Conservation (phyloP, 2,329 filamentous ascomycete species). For the Elsinoe ampelina region DNA sequence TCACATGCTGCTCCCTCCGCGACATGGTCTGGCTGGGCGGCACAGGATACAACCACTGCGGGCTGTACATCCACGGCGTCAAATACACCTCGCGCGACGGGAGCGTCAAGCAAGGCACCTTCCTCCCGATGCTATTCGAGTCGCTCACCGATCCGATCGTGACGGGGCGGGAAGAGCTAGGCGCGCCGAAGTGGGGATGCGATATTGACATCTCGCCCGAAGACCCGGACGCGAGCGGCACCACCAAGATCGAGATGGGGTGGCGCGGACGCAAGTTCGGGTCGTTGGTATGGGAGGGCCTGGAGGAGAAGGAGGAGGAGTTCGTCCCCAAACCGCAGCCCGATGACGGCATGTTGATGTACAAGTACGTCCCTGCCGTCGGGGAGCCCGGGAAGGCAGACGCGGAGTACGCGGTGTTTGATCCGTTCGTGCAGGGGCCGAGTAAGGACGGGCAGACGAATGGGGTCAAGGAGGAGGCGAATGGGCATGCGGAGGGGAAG, state of each 20-base stretch:
- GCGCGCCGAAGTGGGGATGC: constrained; percentile 43
- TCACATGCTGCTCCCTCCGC: constrained; percentile 30
- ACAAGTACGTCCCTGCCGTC: constrained; percentile 50
- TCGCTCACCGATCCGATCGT: constrained; percentile 49
- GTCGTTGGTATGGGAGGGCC: constrained; percentile 23
- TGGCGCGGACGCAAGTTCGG: constrained; percentile 31
- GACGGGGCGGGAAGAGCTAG: constrained; percentile 49
- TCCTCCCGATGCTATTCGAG: constrained; percentile 49
- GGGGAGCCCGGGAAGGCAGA: constrained; percentile 44
- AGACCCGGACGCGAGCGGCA: constrained; percentile 13
- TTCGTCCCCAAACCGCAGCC: constrained; percentile 16
- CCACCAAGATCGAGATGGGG: constrained; percentile 18
- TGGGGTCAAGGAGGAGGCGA: not conserved
- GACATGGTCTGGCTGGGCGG: constrained; percentile 53
- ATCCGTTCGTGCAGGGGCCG: constrained; percentile 27
- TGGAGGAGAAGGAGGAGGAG: constrained; percentile 17
- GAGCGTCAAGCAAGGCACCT: constrained; percentile 40
- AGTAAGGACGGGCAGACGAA: constrained; percentile 23
- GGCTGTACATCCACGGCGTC: constrained; percentile 53
- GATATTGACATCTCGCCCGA: constrained; percentile 20
- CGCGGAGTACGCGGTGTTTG: constrained; percentile 43
- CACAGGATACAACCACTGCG: constrained; percentile 46
- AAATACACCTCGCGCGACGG: constrained; percentile 45
- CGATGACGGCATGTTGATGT: constrained; percentile 45
- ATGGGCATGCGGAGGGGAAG: not conserved